A percentile compares a stretch with the other conserved stretches of the same genome.
Conservation (phyloP, 192 early-diverging fungal species). For the Coemansia sp. region DNA sequence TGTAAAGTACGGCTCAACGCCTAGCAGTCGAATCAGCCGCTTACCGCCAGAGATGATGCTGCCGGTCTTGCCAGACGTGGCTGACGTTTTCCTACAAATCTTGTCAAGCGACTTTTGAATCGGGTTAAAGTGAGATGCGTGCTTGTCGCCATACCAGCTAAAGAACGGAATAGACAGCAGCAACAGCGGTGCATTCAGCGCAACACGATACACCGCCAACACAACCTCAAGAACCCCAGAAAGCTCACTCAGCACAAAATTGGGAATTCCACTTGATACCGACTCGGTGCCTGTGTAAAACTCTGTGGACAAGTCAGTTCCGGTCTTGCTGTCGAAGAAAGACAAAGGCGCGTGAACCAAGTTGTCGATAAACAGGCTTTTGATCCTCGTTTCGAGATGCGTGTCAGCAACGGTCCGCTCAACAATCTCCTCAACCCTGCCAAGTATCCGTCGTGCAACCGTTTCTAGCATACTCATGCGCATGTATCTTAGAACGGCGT, state of each 20-base stretch:
- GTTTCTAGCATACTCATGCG: constrained; percentile 23
- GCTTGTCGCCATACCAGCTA: constrained; percentile 11
- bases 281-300: constrained; percentile 15
- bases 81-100: background rate
- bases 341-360: constrained; percentile 37
- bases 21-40: constrained; percentile 67
- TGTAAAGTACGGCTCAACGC: constrained; percentile 57
- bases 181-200: constrained; percentile 19
- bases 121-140: background rate
- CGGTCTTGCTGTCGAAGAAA: constrained; percentile 35
- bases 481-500: constrained; percentile 22
- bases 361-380: constrained; percentile 21
- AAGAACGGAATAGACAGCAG: constrained; percentile 21
- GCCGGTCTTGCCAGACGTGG: background rate
- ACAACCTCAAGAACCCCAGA: constrained; percentile 4
- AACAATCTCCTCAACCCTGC: constrained; percentile 5
- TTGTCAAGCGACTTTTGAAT: constrained; percentile 6
- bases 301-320: constrained; percentile 15
- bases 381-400: constrained; percentile 17
- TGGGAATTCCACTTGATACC: constrained; percentile 11
- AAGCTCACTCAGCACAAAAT: constrained; percentile 19
- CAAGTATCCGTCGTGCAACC: background rate
- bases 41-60: constrained; percentile 56
- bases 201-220: constrained; percentile 28
- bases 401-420: constrained; percentile 5